Evolutionary conservation across 2,329 filamentous ascomycete species (phyloP).

Genomic region (Tympanopsis confertula): DNA sequence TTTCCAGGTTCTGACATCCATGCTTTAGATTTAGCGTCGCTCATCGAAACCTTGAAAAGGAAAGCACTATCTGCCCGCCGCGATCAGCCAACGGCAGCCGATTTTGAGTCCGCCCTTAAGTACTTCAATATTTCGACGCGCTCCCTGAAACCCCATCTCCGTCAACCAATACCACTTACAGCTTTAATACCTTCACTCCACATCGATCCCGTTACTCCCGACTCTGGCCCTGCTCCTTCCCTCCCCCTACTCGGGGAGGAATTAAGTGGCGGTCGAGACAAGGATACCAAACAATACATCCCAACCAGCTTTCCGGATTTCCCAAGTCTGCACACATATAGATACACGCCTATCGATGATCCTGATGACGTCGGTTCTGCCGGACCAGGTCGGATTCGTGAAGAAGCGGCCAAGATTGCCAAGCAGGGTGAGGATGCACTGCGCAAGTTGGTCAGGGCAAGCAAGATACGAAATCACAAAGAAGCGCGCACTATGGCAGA

Average conservation of each 20-base stretch:
- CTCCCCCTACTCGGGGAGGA: conserved; percentile 28
- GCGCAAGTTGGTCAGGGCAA: conserved; percentile 44
- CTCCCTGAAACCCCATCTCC: conserved; percentile 42
- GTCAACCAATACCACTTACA: conserved; percentile 34
- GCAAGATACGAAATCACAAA: conserved; percentile 54
- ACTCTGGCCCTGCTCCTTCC: conserved; percentile 27
- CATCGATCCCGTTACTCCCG: conserved; percentile 39
- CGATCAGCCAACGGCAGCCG: conserved; percentile 37
- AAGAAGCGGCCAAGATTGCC: conserved; percentile 45
- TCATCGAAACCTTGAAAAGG: conserved; percentile 34
- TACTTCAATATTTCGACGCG: conserved; percentile 37
- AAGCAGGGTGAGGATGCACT: conserved; percentile 52
- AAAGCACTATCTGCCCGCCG: conserved; percentile 36
- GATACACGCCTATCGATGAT: conserved; percentile 37
- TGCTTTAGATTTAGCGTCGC: conserved; percentile 31
- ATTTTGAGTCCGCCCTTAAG: conserved; percentile 42
- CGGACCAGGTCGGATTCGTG: conserved; percentile 45
- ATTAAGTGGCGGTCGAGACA: conserved; percentile 45
- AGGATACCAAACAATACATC: conserved; percentile 41
- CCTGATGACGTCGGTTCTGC: conserved; percentile 28
- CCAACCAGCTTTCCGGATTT: conserved; percentile 48
- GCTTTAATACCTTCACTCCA: conserved; percentile 24
- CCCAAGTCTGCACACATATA: conserved; percentile 53
- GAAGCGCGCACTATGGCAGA: conserved; percentile 42
- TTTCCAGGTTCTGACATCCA: conserved; percentile 10